phyloP scores from a whole-genome alignment of 345 rosid species.

The Hypericum androsaemum region DNA sequence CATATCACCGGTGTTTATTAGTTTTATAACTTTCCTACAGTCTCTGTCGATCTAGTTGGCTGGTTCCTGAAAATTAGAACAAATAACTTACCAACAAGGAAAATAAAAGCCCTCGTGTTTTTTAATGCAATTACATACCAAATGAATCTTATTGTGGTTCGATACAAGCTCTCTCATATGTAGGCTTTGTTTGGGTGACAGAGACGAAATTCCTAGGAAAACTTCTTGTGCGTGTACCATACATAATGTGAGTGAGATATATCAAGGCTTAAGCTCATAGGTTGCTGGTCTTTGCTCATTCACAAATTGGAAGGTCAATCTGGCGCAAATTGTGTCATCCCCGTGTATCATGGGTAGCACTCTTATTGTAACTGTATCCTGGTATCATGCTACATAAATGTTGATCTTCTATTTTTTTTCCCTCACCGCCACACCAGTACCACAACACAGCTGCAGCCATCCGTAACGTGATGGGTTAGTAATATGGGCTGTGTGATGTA shows the following conservation, averaged over 20 bases:
- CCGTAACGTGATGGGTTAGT: no score
- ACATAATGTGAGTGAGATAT: constrained; percentile 50
- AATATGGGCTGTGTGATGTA: no score
- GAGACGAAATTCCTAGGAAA: constrained; percentile 54
- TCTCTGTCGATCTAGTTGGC: constrained; percentile 10
- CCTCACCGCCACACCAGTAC: constrained; percentile 5
- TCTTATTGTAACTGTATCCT: no score
- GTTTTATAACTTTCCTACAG: no score
- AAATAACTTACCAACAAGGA: constrained; percentile 2
- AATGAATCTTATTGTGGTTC: no score
- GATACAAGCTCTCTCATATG: background rate
- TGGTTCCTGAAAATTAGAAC: constrained; percentile 1
- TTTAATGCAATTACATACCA: constrained; percentile 27
- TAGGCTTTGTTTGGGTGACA: constrained; percentile 19
- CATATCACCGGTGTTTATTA: no score
- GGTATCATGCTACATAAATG: no score
- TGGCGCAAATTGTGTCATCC: no score
- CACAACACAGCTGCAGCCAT: background rate
- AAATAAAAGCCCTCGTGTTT: constrained; percentile 32
- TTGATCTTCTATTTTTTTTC: constrained; percentile 12
- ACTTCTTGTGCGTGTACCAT: constrained; percentile 57
- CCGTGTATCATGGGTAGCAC: no score
- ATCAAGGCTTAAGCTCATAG: constrained; percentile 11
- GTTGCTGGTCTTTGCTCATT: background rate
- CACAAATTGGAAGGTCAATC: no score